Evolutionary conservation across 495 filamentous ascomycete genomes (phyloP).

Genomic region (Cairneyella variabilis): DNA sequence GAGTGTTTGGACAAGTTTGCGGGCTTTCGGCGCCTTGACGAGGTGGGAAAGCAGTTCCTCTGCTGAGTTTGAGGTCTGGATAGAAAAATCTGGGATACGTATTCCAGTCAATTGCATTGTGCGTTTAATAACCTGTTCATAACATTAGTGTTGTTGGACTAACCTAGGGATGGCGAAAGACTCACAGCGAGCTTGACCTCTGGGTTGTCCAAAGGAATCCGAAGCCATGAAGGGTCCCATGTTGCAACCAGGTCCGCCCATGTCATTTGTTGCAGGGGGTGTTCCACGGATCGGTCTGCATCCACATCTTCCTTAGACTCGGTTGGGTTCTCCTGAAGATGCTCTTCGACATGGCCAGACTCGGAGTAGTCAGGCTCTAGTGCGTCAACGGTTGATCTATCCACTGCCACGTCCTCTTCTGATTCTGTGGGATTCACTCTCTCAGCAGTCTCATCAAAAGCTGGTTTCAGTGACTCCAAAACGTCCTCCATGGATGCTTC

Average conservation of each 20-base stretch:
- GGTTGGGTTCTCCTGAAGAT: constrained; percentile 31
- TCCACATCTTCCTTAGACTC: constrained; percentile 26
- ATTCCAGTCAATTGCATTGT: constrained; percentile 73
- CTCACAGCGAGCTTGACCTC: constrained; percentile 71
- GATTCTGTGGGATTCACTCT: constrained; percentile 17
- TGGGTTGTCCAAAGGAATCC: constrained; percentile 52
- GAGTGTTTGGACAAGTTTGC: constrained; percentile 45
- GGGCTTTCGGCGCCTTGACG: constrained; percentile 53
- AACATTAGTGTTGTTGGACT: constrained; percentile 5
- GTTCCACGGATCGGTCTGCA: constrained; percentile 18
- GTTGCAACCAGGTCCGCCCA: constrained; percentile 18
- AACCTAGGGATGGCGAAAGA: constrained; percentile 21
- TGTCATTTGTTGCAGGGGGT: constrained; percentile 9
- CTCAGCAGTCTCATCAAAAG: constrained; percentile 4
- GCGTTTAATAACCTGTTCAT: constrained; percentile 67
- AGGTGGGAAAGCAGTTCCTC: constrained; percentile 51
- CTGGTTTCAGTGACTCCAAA: constrained; percentile 9
- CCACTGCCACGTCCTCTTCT: constrained; percentile 23
- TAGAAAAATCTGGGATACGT: constrained; percentile 63
- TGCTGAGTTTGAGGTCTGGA: constrained; percentile 50
- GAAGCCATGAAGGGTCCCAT: constrained; percentile 48
- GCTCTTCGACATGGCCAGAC: too few relatives aligned
- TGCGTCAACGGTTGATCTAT: constrained; percentile 16
- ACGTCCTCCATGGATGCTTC: constrained; percentile 12
- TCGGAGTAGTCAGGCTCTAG: constrained; percentile 12